Evolutionary conservation across 305 asterid genomes (phyloP), one percentile per base, ranked within the genome.

Genomic region (Caryopteris hybrid): DNA sequence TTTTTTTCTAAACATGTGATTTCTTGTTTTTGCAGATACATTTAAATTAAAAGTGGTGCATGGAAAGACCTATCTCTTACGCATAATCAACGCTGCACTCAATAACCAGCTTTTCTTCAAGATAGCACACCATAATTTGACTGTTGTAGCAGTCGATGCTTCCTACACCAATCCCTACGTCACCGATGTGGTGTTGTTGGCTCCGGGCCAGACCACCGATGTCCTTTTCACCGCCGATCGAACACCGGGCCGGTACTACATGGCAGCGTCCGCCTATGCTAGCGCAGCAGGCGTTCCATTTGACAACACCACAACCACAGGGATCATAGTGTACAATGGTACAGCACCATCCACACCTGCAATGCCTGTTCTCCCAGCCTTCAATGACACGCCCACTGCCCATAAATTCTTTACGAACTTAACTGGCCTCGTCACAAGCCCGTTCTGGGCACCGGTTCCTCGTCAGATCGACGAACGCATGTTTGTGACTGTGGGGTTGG

Each of bases 51-150:
- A 47, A 0, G 94, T 87, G 17, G 45, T 55, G 31, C 75, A 5
- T 0, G 94, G 94, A 13, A 78, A 79, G 54, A 83, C 83, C 0
- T 85, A 87, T 31, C 87, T 87, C 25, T 74, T 87, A 20, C 91
- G 89, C 0, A 80, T 87, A 31, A 75, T 87, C 91, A 87, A 87
- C 61, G 91, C 89, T 74, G 95, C 95, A 51, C 89, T 87, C 86
- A 87, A 87, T 46, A 61, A 66, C 29, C 83, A 87, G 9, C 70
- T 81, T 0, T 87, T 87, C 54, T 87, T 78, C 83, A 83, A 81
- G 53, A 76, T 87, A 16, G 91, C 95, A 5, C 59, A 76, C 7
- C 95, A 87, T 72, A 73, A 80, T 0, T 27, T 87, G 61, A 83
- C 79, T 0, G 88, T 87, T 0, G 95, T 87, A 0, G 88, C 79